Base-by-base conservation (phyloP, 805 yeast species). In the Kluyveromyces lactis region DNA sequence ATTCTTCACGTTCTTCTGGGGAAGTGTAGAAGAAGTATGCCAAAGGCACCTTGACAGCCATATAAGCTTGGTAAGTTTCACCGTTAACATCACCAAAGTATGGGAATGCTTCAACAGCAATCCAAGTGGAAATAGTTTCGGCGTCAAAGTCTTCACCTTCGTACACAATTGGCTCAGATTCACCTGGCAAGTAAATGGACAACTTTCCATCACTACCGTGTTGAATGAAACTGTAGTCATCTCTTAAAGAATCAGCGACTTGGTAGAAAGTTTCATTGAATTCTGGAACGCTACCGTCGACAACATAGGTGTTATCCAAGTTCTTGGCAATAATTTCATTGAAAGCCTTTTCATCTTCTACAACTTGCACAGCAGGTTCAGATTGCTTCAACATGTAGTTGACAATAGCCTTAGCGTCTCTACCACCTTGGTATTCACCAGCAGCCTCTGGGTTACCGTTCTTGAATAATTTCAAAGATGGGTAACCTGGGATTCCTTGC, bases 31-130 rank as follows among this genome's bases (percentile, higher is more conserved):
- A 92, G 62, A 83, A 79, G 72, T 89, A 90, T 40, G 86, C 94
- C 49, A 92, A 66, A 46, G 98, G 98, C 41, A 77, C 48, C 26
- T 77, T 73, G 43, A 87, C 67, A 41, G 71, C 65, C 73, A 85
- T 77, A 71, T 89, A 92, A 31, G 70, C 58, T 63, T 72, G 68
- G 73, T 81, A 92, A 47, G 92, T 81, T 39, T 75, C 70, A 49
- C 92, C 87, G 55, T 77, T 79, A 48, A 90, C 77, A 64, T 89
- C 96, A 56, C 95, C 95, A 52, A 89, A 81, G 53, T 75, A 71
- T 42, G 97, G 96, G 59, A 83, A 73, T 36, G 81, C 63, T 67
- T 87, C 92, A 49, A 65, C 61, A 40, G 64, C 62, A 28, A 61
- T 47, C 57, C 66, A 66, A 23, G 50, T 50, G 13, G 47, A 41